A percentile compares a stretch with the other conserved stretches of the same genome.
Evolutionary conservation across 129 eudicot genomes (phyloP).

Genomic region (Sambucus nigra): DNA sequence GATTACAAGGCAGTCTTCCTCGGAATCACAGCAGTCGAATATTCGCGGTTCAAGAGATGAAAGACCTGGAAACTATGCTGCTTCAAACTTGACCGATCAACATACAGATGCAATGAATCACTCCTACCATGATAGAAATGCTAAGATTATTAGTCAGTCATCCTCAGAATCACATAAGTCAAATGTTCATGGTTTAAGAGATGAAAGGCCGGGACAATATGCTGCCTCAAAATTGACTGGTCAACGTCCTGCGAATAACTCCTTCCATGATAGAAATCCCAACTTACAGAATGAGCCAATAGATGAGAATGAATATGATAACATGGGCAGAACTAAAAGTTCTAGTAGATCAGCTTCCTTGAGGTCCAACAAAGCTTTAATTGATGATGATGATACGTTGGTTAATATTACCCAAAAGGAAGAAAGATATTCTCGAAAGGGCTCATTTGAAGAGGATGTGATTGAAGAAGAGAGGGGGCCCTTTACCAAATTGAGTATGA

Average conservation of each 20-base stretch:
- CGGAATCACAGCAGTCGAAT: constrained; percentile 17
- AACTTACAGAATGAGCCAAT: constrained; percentile 22
- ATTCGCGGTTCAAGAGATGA: constrained; percentile 8
- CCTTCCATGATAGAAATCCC: constrained; percentile 27
- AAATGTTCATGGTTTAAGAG: constrained; percentile 4
- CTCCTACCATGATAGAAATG: constrained; percentile 26
- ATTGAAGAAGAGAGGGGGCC: constrained; percentile 11
- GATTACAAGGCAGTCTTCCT: constrained; percentile 21
- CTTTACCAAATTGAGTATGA: constrained; percentile 11
- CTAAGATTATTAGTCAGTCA: constrained; percentile 16
- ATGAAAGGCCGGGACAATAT: constrained; percentile 4
- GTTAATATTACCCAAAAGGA: constrained; percentile 16
- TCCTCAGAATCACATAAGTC: constrained; percentile 23
- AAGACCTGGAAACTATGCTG: not conserved
- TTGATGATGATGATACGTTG: constrained; percentile 18
- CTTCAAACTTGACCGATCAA: constrained; percentile 14
- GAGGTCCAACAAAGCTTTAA: constrained; percentile 32
- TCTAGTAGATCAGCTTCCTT: constrained; percentile 22
- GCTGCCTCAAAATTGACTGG: constrained; percentile 5
- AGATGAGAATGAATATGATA: constrained; percentile 10
- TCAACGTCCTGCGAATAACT: constrained; percentile 20
- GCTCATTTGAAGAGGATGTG: constrained; percentile 16
- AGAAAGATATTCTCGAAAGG: constrained; percentile 18
- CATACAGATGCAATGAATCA: constrained; percentile 18
- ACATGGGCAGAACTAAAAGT: constrained; percentile 8